These are phyloP conservation scores for Metroxylon sagu DNA, from an alignment of 176 grass and related monocot species.

Conservation along the genomic window DNA sequence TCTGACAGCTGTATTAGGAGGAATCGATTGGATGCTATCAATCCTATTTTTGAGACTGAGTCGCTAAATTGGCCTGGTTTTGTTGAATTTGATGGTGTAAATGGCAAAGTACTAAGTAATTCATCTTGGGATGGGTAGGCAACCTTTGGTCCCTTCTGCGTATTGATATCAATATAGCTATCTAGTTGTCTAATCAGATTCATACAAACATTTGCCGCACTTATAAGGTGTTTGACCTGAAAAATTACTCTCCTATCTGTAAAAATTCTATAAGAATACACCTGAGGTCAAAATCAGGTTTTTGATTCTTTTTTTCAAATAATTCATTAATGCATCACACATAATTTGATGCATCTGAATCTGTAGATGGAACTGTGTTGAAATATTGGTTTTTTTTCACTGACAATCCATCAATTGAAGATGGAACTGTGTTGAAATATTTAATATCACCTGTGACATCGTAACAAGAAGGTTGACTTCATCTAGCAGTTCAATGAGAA, in stretches of 20 bases:
- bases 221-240: constrained; percentile 17
- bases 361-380: too few relatives aligned
- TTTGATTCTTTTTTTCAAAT: not conserved
- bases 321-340: not conserved
- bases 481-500: constrained; percentile 16
- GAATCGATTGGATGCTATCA: constrained; percentile 1
- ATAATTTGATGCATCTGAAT: too few relatives aligned
- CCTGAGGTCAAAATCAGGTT: constrained; percentile 21
- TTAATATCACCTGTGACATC: not conserved
- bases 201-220: constrained; percentile 1
- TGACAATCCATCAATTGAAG: constrained; percentile 14
- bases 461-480: constrained; percentile 6
- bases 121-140: not conserved
- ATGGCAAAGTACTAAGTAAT: constrained; percentile 14
- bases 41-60: constrained; percentile 15
- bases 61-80: constrained; percentile 13
- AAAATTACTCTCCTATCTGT: constrained; percentile 1
- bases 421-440: constrained; percentile 8
- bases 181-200: too few relatives aligned
- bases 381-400: not conserved
- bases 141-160: not conserved
- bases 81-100: constrained; percentile 21
- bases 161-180: too few relatives aligned
- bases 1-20: constrained; percentile 8
- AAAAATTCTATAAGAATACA: constrained; percentile 3